Percentiles rank a stretch among this genome's conserved stretches.
phyloP scores from a whole-genome alignment of 176 grass and related monocot genomes.

The Dactylis glomerata region DNA sequence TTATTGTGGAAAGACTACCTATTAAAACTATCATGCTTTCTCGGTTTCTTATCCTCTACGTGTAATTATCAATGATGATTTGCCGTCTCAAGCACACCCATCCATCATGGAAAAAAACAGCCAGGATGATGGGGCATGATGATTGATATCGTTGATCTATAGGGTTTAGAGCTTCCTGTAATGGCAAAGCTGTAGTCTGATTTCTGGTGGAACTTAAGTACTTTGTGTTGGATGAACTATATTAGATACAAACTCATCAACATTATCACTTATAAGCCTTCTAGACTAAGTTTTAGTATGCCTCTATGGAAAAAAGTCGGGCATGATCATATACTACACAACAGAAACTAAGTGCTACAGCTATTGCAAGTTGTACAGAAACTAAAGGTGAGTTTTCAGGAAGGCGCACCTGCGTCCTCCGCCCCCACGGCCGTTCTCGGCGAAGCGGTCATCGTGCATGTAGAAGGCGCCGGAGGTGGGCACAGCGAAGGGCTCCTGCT shows the following conservation, averaged over 20 bases:
- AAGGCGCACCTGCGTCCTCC: constrained; percentile 58
- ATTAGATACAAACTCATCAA: not conserved
- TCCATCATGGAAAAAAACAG: not conserved
- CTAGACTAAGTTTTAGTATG: not conserved
- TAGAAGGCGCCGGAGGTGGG: constrained; percentile 92
- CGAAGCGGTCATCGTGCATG: constrained; percentile 98
- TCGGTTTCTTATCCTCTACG: not conserved
- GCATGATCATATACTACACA: not conserved
- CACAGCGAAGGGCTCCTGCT: constrained; percentile 87
- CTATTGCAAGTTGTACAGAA: not conserved
- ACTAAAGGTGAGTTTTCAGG: not conserved
- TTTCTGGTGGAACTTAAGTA: not conserved
- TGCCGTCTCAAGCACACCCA: not conserved
- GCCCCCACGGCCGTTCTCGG: constrained; percentile 58
- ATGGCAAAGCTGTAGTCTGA: not conserved
- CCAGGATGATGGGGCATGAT: not conserved
- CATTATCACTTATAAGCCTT: not conserved
- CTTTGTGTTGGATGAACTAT: not conserved
- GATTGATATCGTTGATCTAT: not conserved
- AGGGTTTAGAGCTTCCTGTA: not conserved
- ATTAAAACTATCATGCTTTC: not conserved
- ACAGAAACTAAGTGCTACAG: not conserved
- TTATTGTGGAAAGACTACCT: not conserved
- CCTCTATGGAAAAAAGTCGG: not conserved
- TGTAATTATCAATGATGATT: not conserved